phyloP scores from a whole-genome alignment of 257 asterid species.

The Sherardia arvensis region DNA sequence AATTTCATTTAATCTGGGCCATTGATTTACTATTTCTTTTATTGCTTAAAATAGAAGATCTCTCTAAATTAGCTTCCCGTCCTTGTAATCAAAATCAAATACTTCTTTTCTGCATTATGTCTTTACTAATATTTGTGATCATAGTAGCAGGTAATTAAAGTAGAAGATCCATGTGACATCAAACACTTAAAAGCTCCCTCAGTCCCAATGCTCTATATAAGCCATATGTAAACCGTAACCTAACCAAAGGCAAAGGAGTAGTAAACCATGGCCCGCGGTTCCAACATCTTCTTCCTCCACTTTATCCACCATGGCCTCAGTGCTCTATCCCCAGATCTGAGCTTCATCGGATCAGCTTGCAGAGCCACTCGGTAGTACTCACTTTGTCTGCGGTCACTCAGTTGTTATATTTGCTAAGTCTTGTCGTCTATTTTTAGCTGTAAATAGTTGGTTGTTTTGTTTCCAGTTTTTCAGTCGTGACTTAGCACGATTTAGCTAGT shows the following conservation, averaged over 20 bases:
- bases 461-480: no score
- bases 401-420: no score
- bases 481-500: no score
- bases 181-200: background rate
- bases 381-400: conserved; percentile 43
- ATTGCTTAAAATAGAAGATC: no score
- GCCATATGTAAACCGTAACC: background rate
- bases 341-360: conserved; percentile 48
- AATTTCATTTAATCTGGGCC: no score
- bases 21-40: no score
- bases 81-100: no score
- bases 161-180: background rate
- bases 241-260: background rate
- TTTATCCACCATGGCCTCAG: conserved; percentile 1
- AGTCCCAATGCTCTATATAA: background rate
- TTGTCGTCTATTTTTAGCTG: no score
- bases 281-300: conserved; percentile 18
- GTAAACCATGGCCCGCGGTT: conserved; percentile 23
- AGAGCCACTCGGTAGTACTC: conserved; percentile 46
- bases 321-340: conserved; percentile 15
- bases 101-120: no score
- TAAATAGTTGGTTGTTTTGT: no score
- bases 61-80: no score
- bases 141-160: background rate
- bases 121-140: no score